Evolutionary conservation across 257 asterid species (phyloP).

Genomic region (Coffea eugenioides): DNA sequence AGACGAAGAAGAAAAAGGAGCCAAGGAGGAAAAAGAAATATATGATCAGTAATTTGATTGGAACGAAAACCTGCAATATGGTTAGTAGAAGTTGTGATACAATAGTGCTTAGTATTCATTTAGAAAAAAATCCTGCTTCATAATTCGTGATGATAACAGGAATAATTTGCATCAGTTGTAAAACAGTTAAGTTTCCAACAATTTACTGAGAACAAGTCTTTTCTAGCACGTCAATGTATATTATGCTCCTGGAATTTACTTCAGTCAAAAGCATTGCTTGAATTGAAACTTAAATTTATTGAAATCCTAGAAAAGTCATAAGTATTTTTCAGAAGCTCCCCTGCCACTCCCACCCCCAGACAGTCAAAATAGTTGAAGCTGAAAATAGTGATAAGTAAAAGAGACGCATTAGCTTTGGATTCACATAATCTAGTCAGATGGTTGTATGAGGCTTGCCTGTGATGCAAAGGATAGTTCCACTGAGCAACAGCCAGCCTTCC

Average conservation of each 20-base stretch:
- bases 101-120: neutral
- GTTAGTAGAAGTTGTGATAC: neutral
- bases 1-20: too few species aligned
- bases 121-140: neutral
- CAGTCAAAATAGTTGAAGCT: too few species aligned
- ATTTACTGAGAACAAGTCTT: neutral
- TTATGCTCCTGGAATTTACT: neutral
- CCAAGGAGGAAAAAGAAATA: neutral
- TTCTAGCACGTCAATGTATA: too few species aligned
- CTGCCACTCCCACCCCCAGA: neutral
- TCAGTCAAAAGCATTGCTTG: neutral
- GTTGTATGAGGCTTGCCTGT: constrained; percentile 25
- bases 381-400: neutral
- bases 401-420: neutral
- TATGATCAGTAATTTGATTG: neutral
- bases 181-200: neutral
- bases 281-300: neutral
- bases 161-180: neutral
- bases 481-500: constrained; percentile 41
- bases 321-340: neutral
- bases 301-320: neutral
- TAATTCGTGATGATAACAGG: too few species aligned
- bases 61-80: neutral
- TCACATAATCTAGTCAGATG: neutral
- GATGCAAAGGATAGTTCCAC: constrained; percentile 42